A percentile compares a stretch with the other conserved stretches of the same genome.
phyloP scores from a whole-genome alignment of 805 yeast species.

The Citeromyces matritensis region DNA sequence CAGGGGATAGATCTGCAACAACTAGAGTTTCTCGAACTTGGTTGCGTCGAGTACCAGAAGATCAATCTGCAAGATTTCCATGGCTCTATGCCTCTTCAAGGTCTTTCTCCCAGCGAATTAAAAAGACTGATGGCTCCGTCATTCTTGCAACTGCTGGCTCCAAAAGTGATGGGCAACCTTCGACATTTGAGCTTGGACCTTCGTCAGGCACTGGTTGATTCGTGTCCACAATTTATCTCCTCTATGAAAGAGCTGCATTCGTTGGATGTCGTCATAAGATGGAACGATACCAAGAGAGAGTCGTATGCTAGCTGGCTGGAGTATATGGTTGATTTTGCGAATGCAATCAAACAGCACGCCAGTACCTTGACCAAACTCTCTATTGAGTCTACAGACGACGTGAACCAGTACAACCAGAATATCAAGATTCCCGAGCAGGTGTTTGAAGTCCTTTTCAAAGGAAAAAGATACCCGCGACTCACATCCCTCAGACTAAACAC shows the following conservation, averaged over 20 bases:
- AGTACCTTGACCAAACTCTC: conserved; percentile 1
- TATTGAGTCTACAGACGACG: conserved; percentile 1
- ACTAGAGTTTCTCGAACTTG: background rate
- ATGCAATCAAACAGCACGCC: conserved; percentile 1
- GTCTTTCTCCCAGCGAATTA: background rate
- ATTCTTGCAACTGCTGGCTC: too few species aligned
- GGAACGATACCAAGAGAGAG: conserved; percentile 1
- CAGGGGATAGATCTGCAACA: background rate
- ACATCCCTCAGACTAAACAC: conserved; percentile 1
- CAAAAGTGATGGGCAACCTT: background rate
- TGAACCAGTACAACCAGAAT: background rate
- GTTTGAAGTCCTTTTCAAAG: background rate
- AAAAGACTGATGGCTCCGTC: background rate
- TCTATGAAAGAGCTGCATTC: background rate
- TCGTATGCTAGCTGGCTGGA: background rate
- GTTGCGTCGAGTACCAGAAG: background rate
- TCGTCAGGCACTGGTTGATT: conserved; percentile 1
- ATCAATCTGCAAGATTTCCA: background rate
- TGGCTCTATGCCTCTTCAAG: background rate
- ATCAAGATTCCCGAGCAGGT: background rate
- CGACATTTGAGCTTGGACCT: conserved; percentile 1
- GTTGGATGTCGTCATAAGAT: conserved; percentile 2
- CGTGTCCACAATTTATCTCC: conserved; percentile 1
- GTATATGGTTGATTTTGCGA: conserved; percentile 1
- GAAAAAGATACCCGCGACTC: background rate